Evolutionary conservation across 2,329 filamentous ascomycete genomes (phyloP).

Genomic region (Hypoxylon sp.): DNA sequence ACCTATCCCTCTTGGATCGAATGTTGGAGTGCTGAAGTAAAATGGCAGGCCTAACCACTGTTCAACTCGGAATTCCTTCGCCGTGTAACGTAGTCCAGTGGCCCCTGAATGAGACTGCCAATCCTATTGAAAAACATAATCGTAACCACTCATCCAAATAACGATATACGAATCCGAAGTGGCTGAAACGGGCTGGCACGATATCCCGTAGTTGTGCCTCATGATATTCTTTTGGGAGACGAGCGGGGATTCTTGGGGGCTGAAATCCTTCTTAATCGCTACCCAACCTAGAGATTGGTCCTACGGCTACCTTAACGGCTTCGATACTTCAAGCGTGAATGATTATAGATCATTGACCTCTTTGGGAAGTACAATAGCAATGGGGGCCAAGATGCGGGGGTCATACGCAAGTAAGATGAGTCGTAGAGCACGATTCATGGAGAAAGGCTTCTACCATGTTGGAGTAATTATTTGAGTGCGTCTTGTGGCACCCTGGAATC

Average conservation of each 20-base stretch:
- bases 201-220: conserved; percentile 18
- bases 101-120: conserved; percentile 4
- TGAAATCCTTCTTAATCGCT: conserved; percentile 40
- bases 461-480: too few species aligned
- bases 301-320: conserved; percentile 13
- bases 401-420: conserved; percentile 31
- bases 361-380: conserved; percentile 21
- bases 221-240: conserved; percentile 32
- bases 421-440: conserved; percentile 9
- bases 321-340: conserved; percentile 7
- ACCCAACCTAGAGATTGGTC: conserved; percentile 32
- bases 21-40: conserved; percentile 5
- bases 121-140: conserved; percentile 9
- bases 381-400: conserved; percentile 30
- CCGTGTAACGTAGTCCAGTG: conserved; percentile 16
- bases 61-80: conserved; percentile 6
- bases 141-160: conserved; percentile 10
- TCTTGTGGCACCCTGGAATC: conserved; percentile 16
- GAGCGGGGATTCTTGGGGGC: conserved; percentile 43
- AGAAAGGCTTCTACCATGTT: conserved; percentile 4
- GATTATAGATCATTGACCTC: conserved; percentile 12
- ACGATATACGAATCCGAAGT: conserved; percentile 19
- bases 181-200: conserved; percentile 16
- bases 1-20: conserved; percentile 7
- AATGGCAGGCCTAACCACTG: conserved; percentile 8